Base-by-base conservation (phyloP, 2,329 filamentous ascomycete species). In the Tolypocladium album region DNA sequence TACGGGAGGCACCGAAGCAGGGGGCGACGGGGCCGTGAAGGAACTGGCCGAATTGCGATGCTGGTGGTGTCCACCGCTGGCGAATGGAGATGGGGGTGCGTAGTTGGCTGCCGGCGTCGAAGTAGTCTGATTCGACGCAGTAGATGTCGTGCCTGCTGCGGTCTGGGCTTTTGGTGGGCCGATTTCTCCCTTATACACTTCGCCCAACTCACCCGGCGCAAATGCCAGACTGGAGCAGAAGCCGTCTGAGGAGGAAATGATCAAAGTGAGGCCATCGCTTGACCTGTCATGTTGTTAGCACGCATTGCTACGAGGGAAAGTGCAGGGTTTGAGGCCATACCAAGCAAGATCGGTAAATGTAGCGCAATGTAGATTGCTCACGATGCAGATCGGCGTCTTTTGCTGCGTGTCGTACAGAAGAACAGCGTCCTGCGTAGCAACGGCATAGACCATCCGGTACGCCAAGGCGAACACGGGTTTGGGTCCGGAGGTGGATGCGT, bases 211-310 rank as follows among this genome's bases (percentile, higher is more conserved):
- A 11, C 90, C 90, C 2, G 88, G 79, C 1, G 84, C 75, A 70
- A 99, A 99, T 0, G 92, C 89, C 7, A 99, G 79, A 0, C 90
- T 88, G 0, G 94, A 99, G 72, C 94, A 99, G 77, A 97, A 99
- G 0, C 94, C 94, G 72, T 99, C 94, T 0, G 94, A 97, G 0
- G 94, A 99, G n/a, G 92, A 94, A 77, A 99, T 95, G 57, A 99
- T 80, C 27, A 99, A 78, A 1, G 78, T 80, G 38, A 74, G 67
- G 40, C 81, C 81, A 61, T 83, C 79, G 58, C 72, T 79, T 53
- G 80, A 79, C 78, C 78, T 79, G 58, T 34, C 11, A 42, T 60
- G 70, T 64, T 55, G 39, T 61, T 36, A 59, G 56, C 15, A 7
- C 27, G 13, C 17, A 22, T 15, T 31, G 3, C 20, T 8, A 1